Base-by-base conservation (phyloP, 208 protist genomes). In the Leishmania tarentolae region DNA sequence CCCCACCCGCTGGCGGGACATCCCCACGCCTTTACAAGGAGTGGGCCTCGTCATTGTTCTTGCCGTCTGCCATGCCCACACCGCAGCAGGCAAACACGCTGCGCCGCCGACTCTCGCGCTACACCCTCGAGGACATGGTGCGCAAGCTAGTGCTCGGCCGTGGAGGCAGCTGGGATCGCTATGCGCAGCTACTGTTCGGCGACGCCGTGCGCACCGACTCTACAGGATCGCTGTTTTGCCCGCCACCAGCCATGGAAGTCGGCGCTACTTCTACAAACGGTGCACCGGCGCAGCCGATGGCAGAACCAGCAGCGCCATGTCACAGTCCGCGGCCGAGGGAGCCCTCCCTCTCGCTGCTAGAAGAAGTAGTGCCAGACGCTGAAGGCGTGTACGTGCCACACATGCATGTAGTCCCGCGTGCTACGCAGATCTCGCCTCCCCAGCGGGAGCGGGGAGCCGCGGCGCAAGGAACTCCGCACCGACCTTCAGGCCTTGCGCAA, bases 101-200 rank as follows among this genome's bases (percentile, higher is more conserved):
- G 82, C 82, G 77, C 4, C 82, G 77, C 6, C 77, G 82, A 21
- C 57, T 81, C 11, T 82, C 72, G 2, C 72, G 77, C 40, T 85
- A 85, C 77, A 56, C 28, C 35, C 72, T 85, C 37, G n/a, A 6
- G 4, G 82, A 85, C 46, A 9, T 85, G 44, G 77, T 80, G 82
- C 82, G 82, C 0, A 75, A 53, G 31, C 52, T 85, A 17, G 82
- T 85, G 72, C 82, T 85, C 40, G 82, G 82, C 63, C 82, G 82
- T 13, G 82, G 82, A 40, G 82, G 82, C 17, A 13, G 44, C 4
- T 66, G 69, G 82, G 5, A 11, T 56, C 73, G 11, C 44, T 85
- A 82, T 50, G 72, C 76, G 7, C 21, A 17, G 71, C 37, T 85
- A 35, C 35, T 85, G 8, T 85, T 76, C 37, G 82, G 73, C 9